Evolutionary conservation across 148 eudicot species (phyloP).

Genomic region (Talinum fruticosum): DNA sequence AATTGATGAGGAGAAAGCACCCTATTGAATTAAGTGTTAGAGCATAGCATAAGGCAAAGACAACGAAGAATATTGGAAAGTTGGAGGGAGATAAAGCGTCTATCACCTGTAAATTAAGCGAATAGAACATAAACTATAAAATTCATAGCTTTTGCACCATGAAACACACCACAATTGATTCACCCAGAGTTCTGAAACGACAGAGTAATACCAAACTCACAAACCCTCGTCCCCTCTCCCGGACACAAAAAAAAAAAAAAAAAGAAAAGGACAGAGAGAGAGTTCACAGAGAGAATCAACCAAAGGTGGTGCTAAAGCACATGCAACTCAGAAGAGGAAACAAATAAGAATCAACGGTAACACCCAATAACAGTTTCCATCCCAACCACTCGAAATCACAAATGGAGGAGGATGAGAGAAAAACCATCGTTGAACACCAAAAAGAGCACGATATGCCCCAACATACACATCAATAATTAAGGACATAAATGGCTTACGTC

Average conservation of each 20-base stretch:
- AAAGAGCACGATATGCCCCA: neutral
- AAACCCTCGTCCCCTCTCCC: neutral
- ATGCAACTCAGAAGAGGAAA: neutral
- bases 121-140: too few relatives aligned
- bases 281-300: neutral
- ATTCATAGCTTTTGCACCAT: too few relatives aligned
- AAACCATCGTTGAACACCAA: neutral
- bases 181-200: neutral
- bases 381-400: neutral
- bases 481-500: conserved; percentile 41
- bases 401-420: neutral
- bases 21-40: too few relatives aligned
- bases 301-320: neutral
- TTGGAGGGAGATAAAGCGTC: too few relatives aligned
- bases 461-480: neutral
- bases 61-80: too few relatives aligned
- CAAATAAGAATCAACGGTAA: neutral
- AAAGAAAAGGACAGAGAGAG: neutral
- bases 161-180: neutral
- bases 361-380: neutral
- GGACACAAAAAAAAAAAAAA: neutral
- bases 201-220: neutral
- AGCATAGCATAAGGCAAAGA: too few relatives aligned
- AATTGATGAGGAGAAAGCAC: too few relatives aligned
- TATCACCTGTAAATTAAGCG: too few relatives aligned